Percentiles rank a stretch among this genome's conserved stretches.
These are phyloP conservation scores for Spiraea crenata DNA, from an alignment of 331 rosid species.

Conservation along the genomic window DNA sequence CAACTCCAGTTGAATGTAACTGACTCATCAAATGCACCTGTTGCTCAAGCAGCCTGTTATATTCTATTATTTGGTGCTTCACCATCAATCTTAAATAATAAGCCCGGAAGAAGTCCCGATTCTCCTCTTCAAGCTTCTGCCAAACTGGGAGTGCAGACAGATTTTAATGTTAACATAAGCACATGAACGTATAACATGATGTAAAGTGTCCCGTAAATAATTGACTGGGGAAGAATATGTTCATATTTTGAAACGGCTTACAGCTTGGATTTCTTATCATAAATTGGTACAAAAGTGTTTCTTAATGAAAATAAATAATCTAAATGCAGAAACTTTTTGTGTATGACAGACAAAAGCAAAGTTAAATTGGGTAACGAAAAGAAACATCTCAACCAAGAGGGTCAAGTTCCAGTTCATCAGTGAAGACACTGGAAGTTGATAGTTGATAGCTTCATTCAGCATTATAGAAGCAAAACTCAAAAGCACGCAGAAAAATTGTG, in stretches of 20 bases:
- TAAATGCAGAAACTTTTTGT: background rate
- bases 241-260: background rate
- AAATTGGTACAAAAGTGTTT: background rate
- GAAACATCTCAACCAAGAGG: constrained; percentile 3
- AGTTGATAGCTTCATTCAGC: background rate
- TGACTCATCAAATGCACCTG: constrained; percentile 68
- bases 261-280: background rate
- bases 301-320: background rate
- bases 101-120: constrained; percentile 83
- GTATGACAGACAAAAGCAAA: background rate
- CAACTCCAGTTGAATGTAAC: constrained; percentile 48
- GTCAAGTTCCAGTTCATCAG: background rate
- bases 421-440: background rate
- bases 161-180: constrained; percentile 11
- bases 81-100: constrained; percentile 80
- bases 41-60: constrained; percentile 75
- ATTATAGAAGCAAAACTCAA: background rate
- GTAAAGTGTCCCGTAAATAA: background rate
- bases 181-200: constrained; percentile 1
- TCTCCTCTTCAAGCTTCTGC: constrained; percentile 95
- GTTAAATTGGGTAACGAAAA: background rate
- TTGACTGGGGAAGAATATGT: background rate
- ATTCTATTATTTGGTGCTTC: constrained; percentile 77
- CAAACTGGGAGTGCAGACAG: constrained; percentile 58
- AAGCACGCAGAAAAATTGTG: background rate